A percentile compares a stretch with the other conserved stretches of the same genome.
phyloP scores from a whole-genome alignment of 352 stramenopile genomes.

The Pythium plurisporium region DNA sequence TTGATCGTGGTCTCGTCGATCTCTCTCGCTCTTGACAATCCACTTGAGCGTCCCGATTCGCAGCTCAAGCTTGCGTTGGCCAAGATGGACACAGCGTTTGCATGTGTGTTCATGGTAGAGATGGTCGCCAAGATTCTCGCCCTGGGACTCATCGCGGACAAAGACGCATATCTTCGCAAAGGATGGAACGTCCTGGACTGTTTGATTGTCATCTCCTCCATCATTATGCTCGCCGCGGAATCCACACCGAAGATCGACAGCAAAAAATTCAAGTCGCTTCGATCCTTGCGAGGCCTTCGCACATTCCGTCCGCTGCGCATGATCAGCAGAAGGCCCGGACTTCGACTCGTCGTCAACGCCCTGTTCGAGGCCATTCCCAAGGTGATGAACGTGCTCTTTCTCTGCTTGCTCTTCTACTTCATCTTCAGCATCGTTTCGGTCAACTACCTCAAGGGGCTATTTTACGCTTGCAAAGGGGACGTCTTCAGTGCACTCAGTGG shows the following conservation, averaged over 20 bases:
- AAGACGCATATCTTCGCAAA: slow-evolving; percentile 74
- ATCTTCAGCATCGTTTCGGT: slow-evolving; percentile 95
- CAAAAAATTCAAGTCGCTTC: slow-evolving; percentile 66
- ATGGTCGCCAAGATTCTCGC: slow-evolving; percentile 90
- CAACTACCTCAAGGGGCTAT: slow-evolving; percentile 91
- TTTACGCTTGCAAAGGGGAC: slow-evolving; percentile 77
- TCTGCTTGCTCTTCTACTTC: slow-evolving; percentile 92
- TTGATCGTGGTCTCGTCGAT: slow-evolving; percentile 86
- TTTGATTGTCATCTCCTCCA: slow-evolving; percentile 80
- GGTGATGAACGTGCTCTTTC: slow-evolving; percentile 86
- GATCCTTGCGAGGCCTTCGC: slow-evolving; percentile 76
- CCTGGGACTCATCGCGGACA: slow-evolving; percentile 63
- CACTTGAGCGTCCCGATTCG: slow-evolving; percentile 55
- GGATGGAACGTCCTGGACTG: slow-evolving; percentile 90
- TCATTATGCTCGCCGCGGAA: slow-evolving; percentile 62
- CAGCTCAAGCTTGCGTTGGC: slow-evolving; percentile 37
- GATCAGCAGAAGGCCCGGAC: slow-evolving; percentile 78
- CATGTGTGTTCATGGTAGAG: slow-evolving; percentile 81
- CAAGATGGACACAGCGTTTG: slow-evolving; percentile 69
- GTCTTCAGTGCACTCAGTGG: slow-evolving; percentile 39
- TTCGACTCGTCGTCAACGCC: slow-evolving; percentile 90
- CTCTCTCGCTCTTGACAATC: slow-evolving; percentile 84
- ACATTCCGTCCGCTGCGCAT: slow-evolving; percentile 90
- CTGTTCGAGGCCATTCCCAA: slow-evolving; percentile 87
- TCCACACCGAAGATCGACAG: slow-evolving; percentile 29